A percentile compares a stretch with the other conserved stretches of the same genome.
Evolutionary conservation across 768 basidiomycete species (phyloP).

Genomic region (Cytidiella melzeri): DNA sequence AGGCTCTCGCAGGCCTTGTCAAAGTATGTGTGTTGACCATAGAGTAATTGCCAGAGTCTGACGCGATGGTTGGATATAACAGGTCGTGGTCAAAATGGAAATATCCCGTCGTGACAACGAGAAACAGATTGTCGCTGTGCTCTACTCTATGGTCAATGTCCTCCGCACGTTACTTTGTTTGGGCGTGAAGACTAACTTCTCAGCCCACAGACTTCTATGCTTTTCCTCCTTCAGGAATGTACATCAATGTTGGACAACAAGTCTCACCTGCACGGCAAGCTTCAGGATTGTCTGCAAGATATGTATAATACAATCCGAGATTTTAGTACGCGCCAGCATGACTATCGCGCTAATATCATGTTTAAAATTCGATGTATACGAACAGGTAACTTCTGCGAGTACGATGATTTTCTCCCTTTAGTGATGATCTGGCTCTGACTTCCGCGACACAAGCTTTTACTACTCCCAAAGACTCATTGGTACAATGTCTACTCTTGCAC

Average conservation of each 20-base stretch:
- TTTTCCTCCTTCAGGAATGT: slow-evolving; percentile 15
- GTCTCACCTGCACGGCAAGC: background rate
- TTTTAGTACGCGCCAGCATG: slow-evolving; percentile 2
- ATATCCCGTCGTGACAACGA: slow-evolving; percentile 18
- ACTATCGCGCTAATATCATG: background rate
- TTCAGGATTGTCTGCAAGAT: background rate
- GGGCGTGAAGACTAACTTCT: background rate
- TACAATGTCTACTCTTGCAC: background rate
- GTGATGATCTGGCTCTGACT: background rate
- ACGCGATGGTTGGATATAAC: background rate
- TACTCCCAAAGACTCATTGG: slow-evolving; percentile 15
- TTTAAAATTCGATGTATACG: background rate
- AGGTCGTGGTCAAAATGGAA: slow-evolving; percentile 20
- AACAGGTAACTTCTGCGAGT: slow-evolving; percentile 22
- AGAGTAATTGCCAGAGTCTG: background rate
- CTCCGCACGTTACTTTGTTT: no score
- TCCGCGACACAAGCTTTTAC: slow-evolving; percentile 14
- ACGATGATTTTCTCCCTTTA: no score
- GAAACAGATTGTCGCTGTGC: slow-evolving; percentile 20
- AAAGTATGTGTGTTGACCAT: background rate
- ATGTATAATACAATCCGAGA: slow-evolving; percentile 1
- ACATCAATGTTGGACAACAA: slow-evolving; percentile 16
- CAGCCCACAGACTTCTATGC: slow-evolving; percentile 8
- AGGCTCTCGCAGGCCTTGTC: background rate
- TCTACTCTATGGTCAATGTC: slow-evolving; percentile 19